A percentile compares a stretch with the other conserved stretches of the same genome.
Conservation (phyloP, 2,329 filamentous ascomycete species). For the Dactylellina haptotyla region DNA sequence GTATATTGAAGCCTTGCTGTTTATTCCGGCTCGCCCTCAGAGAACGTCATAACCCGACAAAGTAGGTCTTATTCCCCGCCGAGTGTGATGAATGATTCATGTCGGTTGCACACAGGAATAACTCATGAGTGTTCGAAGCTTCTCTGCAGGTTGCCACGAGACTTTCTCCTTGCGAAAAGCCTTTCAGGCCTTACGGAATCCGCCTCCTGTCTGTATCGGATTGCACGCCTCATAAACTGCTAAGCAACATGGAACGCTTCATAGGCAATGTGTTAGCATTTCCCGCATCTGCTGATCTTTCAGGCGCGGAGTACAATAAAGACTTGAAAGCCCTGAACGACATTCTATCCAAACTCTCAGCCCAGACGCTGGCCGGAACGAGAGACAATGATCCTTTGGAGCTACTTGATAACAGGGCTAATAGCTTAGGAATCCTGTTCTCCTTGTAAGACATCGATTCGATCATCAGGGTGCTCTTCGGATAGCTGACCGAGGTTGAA, state of each 20-base stretch:
- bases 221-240: constrained; percentile 9
- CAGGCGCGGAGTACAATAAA: constrained; percentile 55
- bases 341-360: constrained; percentile 55
- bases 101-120: too few relatives aligned
- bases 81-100: too few relatives aligned
- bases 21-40: too few relatives aligned
- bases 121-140: too few relatives aligned
- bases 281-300: constrained; percentile 55
- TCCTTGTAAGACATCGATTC: constrained; percentile 54
- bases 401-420: constrained; percentile 56
- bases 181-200: neutral
- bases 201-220: neutral
- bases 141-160: too few relatives aligned
- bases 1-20: too few relatives aligned
- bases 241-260: constrained; percentile 56
- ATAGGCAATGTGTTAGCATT: constrained; percentile 56
- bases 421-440: constrained; percentile 57
- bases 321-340: constrained; percentile 55
- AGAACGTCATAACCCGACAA: too few relatives aligned
- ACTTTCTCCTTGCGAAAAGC: neutral
- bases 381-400: constrained; percentile 56
- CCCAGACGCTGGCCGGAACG: constrained; percentile 53
- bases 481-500: constrained; percentile 29
- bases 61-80: too few relatives aligned
- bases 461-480: constrained; percentile 22